Evolutionary conservation across 73 alveolate genomes (phyloP).

Genomic region (Paramecium octaurelia): DNA sequence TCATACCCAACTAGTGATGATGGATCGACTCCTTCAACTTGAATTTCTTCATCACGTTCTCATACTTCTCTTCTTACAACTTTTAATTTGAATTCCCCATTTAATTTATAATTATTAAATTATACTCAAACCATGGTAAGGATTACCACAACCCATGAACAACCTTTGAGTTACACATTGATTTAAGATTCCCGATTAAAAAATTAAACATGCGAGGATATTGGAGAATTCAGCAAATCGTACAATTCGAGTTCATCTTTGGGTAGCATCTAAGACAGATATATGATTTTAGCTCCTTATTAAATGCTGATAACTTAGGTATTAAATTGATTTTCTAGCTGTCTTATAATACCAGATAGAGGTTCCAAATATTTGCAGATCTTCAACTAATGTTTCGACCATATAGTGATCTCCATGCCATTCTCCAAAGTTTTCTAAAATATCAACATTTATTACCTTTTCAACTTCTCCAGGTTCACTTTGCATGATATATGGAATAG

Average conservation of each 20-base stretch:
- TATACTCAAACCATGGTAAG: background rate
- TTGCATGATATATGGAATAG: background rate
- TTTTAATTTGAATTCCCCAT: constrained; percentile 41
- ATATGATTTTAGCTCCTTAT: background rate
- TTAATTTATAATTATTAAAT: background rate
- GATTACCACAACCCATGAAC: background rate
- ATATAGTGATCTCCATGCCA: background rate
- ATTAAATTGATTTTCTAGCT: background rate
- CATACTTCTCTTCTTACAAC: constrained; percentile 16
- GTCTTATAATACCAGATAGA: background rate
- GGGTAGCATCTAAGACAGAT: constrained; percentile 1
- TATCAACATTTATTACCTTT: background rate
- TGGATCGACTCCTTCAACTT: background rate
- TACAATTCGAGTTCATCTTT: background rate
- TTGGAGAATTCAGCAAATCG: background rate
- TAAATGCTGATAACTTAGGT: background rate
- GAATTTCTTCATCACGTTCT: constrained; percentile 18
- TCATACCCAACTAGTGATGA: background rate
- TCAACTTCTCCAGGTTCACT: constrained; percentile 17
- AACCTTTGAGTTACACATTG: background rate
- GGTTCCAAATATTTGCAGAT: background rate
- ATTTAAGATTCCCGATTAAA: background rate
- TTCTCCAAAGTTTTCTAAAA: background rate
- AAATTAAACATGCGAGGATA: background rate
- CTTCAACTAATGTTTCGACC: background rate